Evolutionary conservation across 768 basidiomycete genomes (phyloP), one percentile per base, ranked within the genome.

Genomic region (Clavaria fumosa): DNA sequence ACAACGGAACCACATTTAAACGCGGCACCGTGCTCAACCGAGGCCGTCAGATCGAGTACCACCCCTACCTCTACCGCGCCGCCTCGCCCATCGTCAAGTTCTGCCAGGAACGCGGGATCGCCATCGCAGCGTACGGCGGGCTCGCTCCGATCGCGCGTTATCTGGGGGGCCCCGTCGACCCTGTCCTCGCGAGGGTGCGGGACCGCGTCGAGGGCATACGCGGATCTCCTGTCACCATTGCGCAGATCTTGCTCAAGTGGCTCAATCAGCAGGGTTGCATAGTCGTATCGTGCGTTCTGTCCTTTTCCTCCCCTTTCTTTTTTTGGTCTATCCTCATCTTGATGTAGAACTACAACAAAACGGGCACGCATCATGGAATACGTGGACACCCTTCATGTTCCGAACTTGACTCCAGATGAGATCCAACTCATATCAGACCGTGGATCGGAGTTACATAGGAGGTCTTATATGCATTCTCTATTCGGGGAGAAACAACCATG

Each of bases 221-320:
- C 5, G 62, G 61, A 5, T 50, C 50, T 37, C 51, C 63, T 15
- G 64, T 70, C 10, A 66, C 73, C 4, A 54, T 67, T 1, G 71
- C 69, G 12, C 80, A 84, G 50, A 70, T 82, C 20, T 55, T 84
- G 37, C 64, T 68, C 39, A 71, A 75, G 37, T 84, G 81, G 80
- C 57, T 75, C 7, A 58, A 64, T 36, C 62, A 69, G 42, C 81
- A 80, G 50, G 70, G 66, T 34, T 64, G 63, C n/a, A 59, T 76
- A 26, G 66, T 78, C 24, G 70, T 81, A 38, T 80, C 78, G 74
- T 75, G 51, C 50, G 68, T 50, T 28, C 15, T 28, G 20, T 34
- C 7, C 34, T 41, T 14, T 14, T 23, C 3, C 21, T 23, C 20
- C 7, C 21, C n/a, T 24, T 9, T 23, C 18, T 15, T 20, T 12